Conservation (phyloP, 2,329 filamentous ascomycete genomes). For the Scytalidium sp. region DNA sequence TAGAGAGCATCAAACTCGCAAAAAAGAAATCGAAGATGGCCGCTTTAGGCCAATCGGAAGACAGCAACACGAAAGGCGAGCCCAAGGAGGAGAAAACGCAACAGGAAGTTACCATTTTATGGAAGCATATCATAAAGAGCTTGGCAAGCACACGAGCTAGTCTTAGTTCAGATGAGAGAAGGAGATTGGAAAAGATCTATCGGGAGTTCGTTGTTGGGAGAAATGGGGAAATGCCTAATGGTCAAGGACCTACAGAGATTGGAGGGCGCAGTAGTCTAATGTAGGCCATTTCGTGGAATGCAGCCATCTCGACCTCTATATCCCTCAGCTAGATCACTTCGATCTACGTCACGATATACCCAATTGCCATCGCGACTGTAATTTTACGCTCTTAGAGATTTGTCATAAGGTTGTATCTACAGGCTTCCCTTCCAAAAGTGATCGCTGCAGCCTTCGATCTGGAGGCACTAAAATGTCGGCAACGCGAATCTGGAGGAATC, state of each 20-base stretch:
- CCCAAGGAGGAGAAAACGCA: constrained; percentile 41
- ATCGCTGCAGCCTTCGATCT: too few relatives aligned
- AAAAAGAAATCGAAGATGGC: constrained; percentile 41
- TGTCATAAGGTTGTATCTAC: not conserved
- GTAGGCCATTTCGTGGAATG: constrained; percentile 52
- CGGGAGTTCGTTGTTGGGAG: constrained; percentile 87
- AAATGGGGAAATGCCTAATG: constrained; percentile 93
- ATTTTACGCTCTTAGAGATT: too few relatives aligned
- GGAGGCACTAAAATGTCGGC: not conserved
- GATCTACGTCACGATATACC: too few relatives aligned
- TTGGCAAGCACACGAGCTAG: constrained; percentile 76
- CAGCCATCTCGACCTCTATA: too few relatives aligned
- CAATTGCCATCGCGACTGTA: too few relatives aligned
- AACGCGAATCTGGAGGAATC: not conserved
- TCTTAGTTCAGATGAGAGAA: constrained; percentile 76
- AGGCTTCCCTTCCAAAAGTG: not conserved
- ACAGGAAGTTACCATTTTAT: constrained; percentile 76
- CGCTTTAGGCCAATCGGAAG: constrained; percentile 18
- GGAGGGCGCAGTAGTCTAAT: constrained; percentile 92
- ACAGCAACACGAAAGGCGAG: constrained; percentile 13
- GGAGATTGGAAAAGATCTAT: constrained; percentile 77
- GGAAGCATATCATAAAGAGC: constrained; percentile 78
- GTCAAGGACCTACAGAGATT: constrained; percentile 87
- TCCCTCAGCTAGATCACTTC: too few relatives aligned
- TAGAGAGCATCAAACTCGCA: constrained; percentile 73